A percentile compares a stretch with the other conserved stretches of the same genome.
Evolutionary conservation across 2,329 filamentous ascomycete species (phyloP).

Genomic region (Immersiporthe knoxdaviesiana): DNA sequence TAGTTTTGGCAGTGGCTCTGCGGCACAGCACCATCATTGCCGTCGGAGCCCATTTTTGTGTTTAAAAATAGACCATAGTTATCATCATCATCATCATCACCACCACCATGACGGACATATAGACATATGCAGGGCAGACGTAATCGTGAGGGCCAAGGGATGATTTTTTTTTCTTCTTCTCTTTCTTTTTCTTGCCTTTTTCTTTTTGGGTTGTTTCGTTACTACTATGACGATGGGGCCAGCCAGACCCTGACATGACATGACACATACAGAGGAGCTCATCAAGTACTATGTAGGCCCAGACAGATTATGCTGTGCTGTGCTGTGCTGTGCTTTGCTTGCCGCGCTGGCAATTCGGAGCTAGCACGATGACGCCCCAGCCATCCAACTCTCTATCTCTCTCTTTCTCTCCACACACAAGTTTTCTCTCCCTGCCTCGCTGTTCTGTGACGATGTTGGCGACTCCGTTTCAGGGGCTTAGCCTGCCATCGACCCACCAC

Average conservation of each 20-base stretch:
- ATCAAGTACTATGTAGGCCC: no score
- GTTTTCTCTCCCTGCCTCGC: no score
- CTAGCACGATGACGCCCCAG: conserved; percentile 1
- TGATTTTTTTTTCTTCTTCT: neutral
- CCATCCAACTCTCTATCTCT: neutral
- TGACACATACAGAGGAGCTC: no score
- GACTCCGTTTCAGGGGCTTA: conserved; percentile 21
- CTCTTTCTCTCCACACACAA: neutral
- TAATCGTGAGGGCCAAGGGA: neutral
- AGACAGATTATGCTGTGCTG: neutral
- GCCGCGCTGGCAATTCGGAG: neutral
- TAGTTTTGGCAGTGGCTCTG: neutral
- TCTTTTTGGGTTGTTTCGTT: no score
- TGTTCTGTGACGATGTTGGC: neutral
- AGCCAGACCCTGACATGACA: neutral
- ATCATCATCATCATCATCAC: neutral
- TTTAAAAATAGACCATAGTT: neutral
- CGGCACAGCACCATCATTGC: conserved; percentile 6
- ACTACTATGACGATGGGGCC: neutral
- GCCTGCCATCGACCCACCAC: neutral
- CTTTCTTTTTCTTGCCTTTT: no score
- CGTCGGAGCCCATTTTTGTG: neutral
- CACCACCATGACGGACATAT: neutral
- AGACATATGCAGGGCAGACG: neutral
- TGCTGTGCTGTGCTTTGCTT: neutral